A percentile compares a stretch with the other conserved stretches of the same genome.
Evolutionary conservation across 306 rosid genomes (phyloP).

Genomic region (Cyamopsis tetragonoloba): DNA sequence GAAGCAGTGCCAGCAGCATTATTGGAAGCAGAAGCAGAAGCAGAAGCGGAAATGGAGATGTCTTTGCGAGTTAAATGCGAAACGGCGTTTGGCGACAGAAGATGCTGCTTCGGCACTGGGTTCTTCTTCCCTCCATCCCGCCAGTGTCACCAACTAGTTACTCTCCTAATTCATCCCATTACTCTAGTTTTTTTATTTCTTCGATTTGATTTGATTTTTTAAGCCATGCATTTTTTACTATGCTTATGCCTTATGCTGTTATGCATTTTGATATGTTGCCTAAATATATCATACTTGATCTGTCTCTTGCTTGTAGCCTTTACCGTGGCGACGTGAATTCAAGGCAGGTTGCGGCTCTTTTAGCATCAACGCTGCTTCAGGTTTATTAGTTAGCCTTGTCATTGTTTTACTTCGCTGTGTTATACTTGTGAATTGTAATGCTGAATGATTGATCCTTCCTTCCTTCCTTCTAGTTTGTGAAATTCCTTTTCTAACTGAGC

Average conservation of each 20-base stretch:
- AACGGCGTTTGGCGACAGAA: constrained; percentile 31
- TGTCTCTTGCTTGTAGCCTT: constrained; percentile 33
- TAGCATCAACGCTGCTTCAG: constrained; percentile 47
- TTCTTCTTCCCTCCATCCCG: constrained; percentile 28
- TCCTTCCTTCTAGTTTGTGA: neutral
- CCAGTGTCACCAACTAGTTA: constrained; percentile 23
- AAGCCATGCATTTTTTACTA: neutral
- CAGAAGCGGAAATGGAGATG: constrained; percentile 37
- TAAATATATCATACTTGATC: neutral
- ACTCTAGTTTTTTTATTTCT: neutral
- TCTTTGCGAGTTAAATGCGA: constrained; percentile 42
- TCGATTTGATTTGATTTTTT: neutral
- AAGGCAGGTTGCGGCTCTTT: constrained; percentile 37
- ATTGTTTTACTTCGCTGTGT: neutral
- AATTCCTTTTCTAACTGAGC: neutral
- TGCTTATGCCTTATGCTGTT: too few relatives aligned
- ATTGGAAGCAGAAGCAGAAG: neutral
- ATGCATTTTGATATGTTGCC: neutral
- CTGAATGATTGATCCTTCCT: neutral
- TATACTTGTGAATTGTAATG: neutral
- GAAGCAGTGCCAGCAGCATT: neutral
- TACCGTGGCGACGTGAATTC: constrained; percentile 40
- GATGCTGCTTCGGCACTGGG: constrained; percentile 26
- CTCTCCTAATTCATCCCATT: neutral
- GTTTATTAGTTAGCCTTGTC: constrained; percentile 30